Percentiles rank a stretch among this genome's conserved stretches.
Evolutionary conservation across 1,284 basidiomycete species (phyloP).

Genomic region (Irpex sp.): DNA sequence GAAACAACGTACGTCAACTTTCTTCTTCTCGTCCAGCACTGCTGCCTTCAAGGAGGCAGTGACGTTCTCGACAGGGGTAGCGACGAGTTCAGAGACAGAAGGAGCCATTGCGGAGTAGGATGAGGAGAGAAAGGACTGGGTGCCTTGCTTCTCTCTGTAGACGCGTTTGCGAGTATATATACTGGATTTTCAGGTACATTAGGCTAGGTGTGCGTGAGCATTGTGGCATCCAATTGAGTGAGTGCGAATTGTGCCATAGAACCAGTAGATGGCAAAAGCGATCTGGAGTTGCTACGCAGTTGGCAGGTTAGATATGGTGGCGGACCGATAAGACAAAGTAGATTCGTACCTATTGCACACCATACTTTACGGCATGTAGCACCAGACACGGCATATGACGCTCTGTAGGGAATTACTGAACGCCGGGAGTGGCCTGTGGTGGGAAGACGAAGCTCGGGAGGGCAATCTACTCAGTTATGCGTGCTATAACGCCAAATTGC

Average conservation of each 20-base stretch:
- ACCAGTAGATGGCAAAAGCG: neutral
- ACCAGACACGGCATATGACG: neutral
- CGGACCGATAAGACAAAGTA: neutral
- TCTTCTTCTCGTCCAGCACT: slow-evolving; percentile 1
- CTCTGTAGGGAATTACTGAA: neutral
- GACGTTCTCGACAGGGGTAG: slow-evolving; percentile 5
- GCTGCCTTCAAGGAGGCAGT: slow-evolving; percentile 1
- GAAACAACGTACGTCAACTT: slow-evolving; percentile 6
- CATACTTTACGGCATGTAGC: slow-evolving; percentile 4
- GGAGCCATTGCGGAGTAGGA: slow-evolving; percentile 4
- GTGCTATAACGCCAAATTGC: slow-evolving; percentile 3
- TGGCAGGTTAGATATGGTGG: neutral
- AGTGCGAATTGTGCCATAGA: slow-evolving; percentile 2
- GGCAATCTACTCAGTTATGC: neutral
- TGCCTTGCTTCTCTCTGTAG: neutral
- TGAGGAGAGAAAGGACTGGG: neutral
- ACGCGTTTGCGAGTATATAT: neutral
- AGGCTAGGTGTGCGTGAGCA: neutral
- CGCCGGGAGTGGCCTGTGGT: neutral
- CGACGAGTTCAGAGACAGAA: slow-evolving; percentile 7
- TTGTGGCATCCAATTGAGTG: neutral
- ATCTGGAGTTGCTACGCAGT: neutral
- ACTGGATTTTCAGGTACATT: neutral
- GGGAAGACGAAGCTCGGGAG: neutral
- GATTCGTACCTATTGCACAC: slow-evolving; percentile 2